Base-by-base conservation (phyloP, 129 eudicot species). In the sunflower (Helianthus annuus) region DNA sequence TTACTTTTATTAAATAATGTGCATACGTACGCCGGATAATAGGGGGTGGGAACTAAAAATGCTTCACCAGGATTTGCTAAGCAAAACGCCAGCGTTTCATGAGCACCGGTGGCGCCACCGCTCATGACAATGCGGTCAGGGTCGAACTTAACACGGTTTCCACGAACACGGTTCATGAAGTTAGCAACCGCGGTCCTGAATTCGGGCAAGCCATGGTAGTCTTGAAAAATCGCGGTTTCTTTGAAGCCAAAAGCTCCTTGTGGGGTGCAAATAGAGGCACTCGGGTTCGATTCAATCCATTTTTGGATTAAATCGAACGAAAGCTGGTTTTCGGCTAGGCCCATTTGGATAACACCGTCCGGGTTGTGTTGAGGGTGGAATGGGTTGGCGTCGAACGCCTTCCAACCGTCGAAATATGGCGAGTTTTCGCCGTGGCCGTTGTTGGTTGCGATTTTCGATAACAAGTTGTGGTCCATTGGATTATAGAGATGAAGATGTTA, bases 41-140 rank as follows among this genome's bases (percentile, higher is more conserved):
- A 86, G 32, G 91, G 91, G 0, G 91, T 77, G 1, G 91, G 91
- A 13, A 86, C 88, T 19, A 83, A 64, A 65, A 86, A 81, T 0
- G 86, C 92, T 17, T 86, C 88, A 12, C 88, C 88, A 0, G 92
- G 84, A 48, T 86, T 78, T 1, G 88, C 92, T 59, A 86, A 76
- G 59, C 88, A 83, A 29, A 86, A 86, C 0, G 75, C 81, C 59
- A 86, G 12, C 6, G 75, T 67, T 62, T 86, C 92, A 78, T 83
- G 85, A 76, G 92, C 88, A 49, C 86, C 88, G 34, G 92, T 86
- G 56, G 92, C 92, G 19, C 92, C 92, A 10, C 88, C 92, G 10
- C 85, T 83, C 88, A 86, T 81, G 4, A 86, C 86, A 1, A 86
- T 67, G 3, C 88, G 84, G 46, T 27, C 70, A 3, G 92, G 86